Base-by-base conservation (phyloP, 208 protist species). In the Leishmania tarentolae region DNA sequence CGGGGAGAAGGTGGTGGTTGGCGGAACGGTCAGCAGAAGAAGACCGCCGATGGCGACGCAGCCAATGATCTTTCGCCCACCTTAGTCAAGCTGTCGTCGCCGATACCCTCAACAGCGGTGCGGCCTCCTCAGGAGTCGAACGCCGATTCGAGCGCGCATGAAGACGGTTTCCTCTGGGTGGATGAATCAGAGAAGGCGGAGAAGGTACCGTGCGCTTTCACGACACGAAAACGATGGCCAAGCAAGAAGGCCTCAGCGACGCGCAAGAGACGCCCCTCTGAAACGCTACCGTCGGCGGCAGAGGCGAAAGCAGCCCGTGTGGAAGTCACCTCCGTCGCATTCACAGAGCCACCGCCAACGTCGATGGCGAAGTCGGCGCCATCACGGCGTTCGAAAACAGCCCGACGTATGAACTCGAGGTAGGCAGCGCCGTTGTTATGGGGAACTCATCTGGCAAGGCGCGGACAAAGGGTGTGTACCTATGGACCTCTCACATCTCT, bases 201-300 rank as follows among this genome's bases (percentile, higher is more conserved):
- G 66, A 37, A 37, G 17, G 24, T 19, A 11, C 74, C 31, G 74
- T 57, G 69, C 11, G 13, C 69, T 19, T 8, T 44, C 69, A 35
- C 46, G 69, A 50, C 42, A n/a, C 69, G 74, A 46, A 61, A 46
- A 50, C 46, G 74, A 35, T 40, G 74, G 31, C 56, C 40, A 5
- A 13, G 11, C 37, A 77, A 37, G 56, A 77, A 77, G 40, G 24
- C 37, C 50, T 40, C 76, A 75, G 50, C 69, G 19, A 35, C 47
- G 70, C n/a, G 71, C 31, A 85, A 80, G 74, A 75, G 61, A 61
- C 46, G 31, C 17, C 2, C 72, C 50, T 56, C n/a, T 15, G 47
- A 76, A n/a, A n/a, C 72, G 31, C 11, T 42, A 31, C 13, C 52
- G 44, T 53, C 69, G 69, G 44, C 69, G 42, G n/a, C 28, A 37